Base-by-base conservation (phyloP, 768 basidiomycete species). In the Tulasnella sp. region DNA sequence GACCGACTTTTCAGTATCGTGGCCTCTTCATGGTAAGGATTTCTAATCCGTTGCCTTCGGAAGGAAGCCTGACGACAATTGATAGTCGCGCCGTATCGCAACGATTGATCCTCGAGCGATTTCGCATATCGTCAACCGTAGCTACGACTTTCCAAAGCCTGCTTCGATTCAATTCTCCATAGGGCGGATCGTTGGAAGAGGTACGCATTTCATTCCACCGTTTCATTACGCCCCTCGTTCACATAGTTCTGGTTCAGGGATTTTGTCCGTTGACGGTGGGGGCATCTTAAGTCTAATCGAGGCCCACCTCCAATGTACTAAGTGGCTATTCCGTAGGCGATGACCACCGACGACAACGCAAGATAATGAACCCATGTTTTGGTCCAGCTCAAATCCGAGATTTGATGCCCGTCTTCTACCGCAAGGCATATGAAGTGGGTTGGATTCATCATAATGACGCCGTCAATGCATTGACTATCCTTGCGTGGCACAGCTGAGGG, bases 371-470 rank as follows among this genome's bases (percentile, higher is more conserved):
- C 60, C 82, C 82, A 11, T 81, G 81, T 0, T 85, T 85, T 62
- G 80, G 82, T 1, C 71, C 73, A 2, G 67, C 73, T 1, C 81
- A 82, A 62, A 74, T 84, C 42, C 70, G 80, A 2, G 77, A 75
- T 40, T 64, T 83, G 14, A 81, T 79, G 0, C 71, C 71, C 14
- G 76, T 78, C 11, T 82, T 84, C 59, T 62, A 80, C 3, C 72
- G 74, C 2, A 83, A 81, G 65, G 69, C 82, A 0, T 61, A 74
- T 0, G 67, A 77, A 66, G 81, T 78, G 62, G n/a, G 52, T 41
- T 23, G 8, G 7, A 17, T 35, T 3, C 41, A 55, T 45, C 21
- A 15, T 2, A 7, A 29, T 19, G 19, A 34, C 45, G 29, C 32
- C 1, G 45, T 6, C 11, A n/a, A 11, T 3, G 25, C 3, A 4